Percentiles rank a stretch among this genome's conserved stretches.
Conservation (phyloP, 1,139 yeast genomes). For the Yamadazyma mexicana region DNA sequence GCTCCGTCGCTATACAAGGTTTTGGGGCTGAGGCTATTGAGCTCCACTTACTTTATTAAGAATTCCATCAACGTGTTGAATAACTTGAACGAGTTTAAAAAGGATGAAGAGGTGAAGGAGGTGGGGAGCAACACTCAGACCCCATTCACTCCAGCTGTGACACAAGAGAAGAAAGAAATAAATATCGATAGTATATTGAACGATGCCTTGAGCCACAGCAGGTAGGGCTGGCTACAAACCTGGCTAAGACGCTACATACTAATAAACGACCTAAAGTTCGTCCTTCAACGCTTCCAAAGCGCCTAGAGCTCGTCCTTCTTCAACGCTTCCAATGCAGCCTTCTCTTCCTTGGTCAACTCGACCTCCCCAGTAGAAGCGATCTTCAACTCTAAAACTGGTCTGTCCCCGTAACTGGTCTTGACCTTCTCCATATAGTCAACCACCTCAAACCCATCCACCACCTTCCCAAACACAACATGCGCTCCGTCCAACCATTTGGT, state of each 20-base stretch:
- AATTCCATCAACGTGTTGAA: constrained; percentile 36
- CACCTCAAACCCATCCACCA: constrained; percentile 65
- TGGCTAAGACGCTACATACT: neutral
- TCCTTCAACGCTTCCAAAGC: constrained; percentile 22
- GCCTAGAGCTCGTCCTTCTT: too few species aligned
- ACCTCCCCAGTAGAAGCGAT: constrained; percentile 51
- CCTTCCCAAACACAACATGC: constrained; percentile 84
- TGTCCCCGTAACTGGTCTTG: constrained; percentile 49
- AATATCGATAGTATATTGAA: constrained; percentile 11
- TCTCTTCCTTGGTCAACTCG: constrained; percentile 24
- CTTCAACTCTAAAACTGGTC: constrained; percentile 52
- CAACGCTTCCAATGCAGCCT: constrained; percentile 10
- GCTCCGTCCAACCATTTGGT: constrained; percentile 66
- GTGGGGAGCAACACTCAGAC: constrained; percentile 10
- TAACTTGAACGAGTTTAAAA: constrained; percentile 34
- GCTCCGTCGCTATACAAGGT: constrained; percentile 62
- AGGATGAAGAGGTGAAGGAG: constrained; percentile 23
- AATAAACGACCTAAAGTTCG: constrained; percentile 23
- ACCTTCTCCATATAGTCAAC: constrained; percentile 56
- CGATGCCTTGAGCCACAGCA: constrained; percentile 9
- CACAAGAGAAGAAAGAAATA: constrained; percentile 9
- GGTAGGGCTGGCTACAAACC: neutral
- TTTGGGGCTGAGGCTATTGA: constrained; percentile 37
- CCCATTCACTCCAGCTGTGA: constrained; percentile 12
- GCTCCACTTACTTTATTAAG: constrained; percentile 38